Evolutionary conservation across 495 filamentous ascomycete species (phyloP).

Genomic region (Acidiella bohemica): DNA sequence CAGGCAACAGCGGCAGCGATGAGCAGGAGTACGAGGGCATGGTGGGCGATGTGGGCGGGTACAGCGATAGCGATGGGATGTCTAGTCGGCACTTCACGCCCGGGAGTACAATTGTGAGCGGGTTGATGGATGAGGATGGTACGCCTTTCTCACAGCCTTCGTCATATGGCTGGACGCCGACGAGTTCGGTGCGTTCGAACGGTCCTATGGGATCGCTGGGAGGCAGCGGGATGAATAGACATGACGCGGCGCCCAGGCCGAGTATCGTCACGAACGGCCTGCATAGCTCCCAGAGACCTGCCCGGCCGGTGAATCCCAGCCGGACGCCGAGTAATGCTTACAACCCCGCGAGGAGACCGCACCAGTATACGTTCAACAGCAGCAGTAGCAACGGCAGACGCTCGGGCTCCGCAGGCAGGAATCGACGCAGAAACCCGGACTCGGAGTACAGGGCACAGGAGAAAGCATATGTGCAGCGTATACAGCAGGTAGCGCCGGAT

Average conservation of each 20-base stretch:
- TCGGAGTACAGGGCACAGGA: slow-evolving; percentile 72
- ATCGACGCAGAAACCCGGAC: slow-evolving; percentile 46
- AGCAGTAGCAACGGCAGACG: slow-evolving; percentile 37
- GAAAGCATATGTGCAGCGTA: slow-evolving; percentile 66
- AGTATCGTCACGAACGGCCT: slow-evolving; percentile 12
- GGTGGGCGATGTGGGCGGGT: not conserved
- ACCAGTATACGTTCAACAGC: slow-evolving; percentile 35
- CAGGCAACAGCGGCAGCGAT: slow-evolving; percentile 4
- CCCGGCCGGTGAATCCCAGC: slow-evolving; percentile 1
- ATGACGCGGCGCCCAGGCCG: not conserved
- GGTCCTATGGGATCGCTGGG: no score
- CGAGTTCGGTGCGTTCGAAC: slow-evolving; percentile 2
- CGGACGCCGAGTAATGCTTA: slow-evolving; percentile 52
- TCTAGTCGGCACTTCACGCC: slow-evolving; percentile 3
- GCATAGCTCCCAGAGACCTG: slow-evolving; percentile 7
- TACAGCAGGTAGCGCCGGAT: slow-evolving; percentile 50
- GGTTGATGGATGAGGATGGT: slow-evolving; percentile 8
- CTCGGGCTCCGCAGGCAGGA: slow-evolving; percentile 40
- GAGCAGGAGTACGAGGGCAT: not conserved
- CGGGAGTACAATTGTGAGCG: not conserved
- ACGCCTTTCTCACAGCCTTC: slow-evolving; percentile 25
- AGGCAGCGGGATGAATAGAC: not conserved
- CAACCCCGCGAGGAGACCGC: slow-evolving; percentile 58
- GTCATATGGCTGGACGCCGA: slow-evolving; percentile 9
- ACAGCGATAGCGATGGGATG: slow-evolving; percentile 4